Percentiles rank a stretch among this genome's conserved stretches.
Evolutionary conservation across 371 early-diverging fungal species (phyloP).

Genomic region (Sporodiniella umbellata): DNA sequence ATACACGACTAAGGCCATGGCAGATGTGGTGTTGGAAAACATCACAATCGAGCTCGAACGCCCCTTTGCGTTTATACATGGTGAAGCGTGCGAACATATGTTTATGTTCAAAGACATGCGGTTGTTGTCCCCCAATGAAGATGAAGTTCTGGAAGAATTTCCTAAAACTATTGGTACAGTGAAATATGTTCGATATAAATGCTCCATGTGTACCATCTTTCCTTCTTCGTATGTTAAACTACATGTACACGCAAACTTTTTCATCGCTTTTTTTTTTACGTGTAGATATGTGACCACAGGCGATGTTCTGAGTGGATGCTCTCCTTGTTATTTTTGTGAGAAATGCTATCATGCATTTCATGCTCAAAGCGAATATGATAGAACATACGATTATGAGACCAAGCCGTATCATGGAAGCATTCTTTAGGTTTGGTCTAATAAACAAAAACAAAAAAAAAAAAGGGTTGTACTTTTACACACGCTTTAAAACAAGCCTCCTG

Average conservation of each 20-base stretch:
- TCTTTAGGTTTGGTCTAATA: no score
- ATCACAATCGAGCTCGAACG: conserved; percentile 54
- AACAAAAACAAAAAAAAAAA: no score
- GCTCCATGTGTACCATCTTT: conserved; percentile 64
- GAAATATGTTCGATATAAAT: conserved; percentile 50
- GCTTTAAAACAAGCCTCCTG: no score
- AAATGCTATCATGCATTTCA: conserved; percentile 73
- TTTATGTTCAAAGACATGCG: conserved; percentile 62
- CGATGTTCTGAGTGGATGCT: conserved; percentile 67
- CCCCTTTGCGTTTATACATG: conserved; percentile 70
- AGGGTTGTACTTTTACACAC: no score
- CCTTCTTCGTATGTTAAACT: conserved; percentile 50
- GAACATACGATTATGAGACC: neutral
- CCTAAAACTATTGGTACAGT: conserved; percentile 52
- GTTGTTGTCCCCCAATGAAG: conserved; percentile 35
- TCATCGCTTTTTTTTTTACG: neutral
- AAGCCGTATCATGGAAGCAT: conserved; percentile 14
- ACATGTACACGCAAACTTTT: neutral
- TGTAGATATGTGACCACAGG: conserved; percentile 58
- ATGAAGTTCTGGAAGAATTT: conserved; percentile 34
- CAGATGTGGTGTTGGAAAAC: conserved; percentile 50
- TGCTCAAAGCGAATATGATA: conserved; percentile 50
- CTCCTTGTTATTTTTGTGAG: conserved; percentile 78
- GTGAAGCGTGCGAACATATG: conserved; percentile 74
- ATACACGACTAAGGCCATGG: conserved; percentile 42